These are phyloP conservation scores for Lachancea mirantina DNA, from an alignment of 805 yeast species.

Conservation along the genomic window DNA sequence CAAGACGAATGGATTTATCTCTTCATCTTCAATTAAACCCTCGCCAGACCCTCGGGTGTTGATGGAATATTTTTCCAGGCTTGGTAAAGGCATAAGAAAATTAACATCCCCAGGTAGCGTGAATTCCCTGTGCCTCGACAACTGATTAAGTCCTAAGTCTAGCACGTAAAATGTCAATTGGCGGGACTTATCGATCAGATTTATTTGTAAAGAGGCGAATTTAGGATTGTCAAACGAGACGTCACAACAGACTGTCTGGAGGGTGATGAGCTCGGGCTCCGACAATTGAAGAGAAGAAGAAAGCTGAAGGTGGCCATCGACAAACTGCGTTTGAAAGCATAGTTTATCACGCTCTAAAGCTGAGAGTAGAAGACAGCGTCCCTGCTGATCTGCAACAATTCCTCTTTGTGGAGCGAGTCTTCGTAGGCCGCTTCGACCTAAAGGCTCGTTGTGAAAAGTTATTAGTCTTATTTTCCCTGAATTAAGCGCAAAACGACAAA, in stretches of 20 bases:
- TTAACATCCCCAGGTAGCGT: constrained; percentile 28
- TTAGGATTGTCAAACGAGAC: constrained; percentile 76
- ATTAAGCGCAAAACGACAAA: constrained; percentile 38
- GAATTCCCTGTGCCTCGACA: constrained; percentile 46
- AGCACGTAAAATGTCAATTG: constrained; percentile 65
- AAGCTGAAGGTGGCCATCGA: constrained; percentile 41
- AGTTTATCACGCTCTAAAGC: constrained; percentile 70
- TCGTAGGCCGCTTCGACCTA: constrained; percentile 66
- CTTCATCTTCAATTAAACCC: constrained; percentile 50
- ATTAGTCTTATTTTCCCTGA: constrained; percentile 36
- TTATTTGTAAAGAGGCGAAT: constrained; percentile 74
- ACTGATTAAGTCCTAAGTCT: constrained; percentile 79
- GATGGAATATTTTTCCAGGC: constrained; percentile 20
- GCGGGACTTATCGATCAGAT: constrained; percentile 35
- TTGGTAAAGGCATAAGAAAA: constrained; percentile 62
- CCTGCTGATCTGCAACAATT: constrained; percentile 60
- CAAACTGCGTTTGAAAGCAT: constrained; percentile 56
- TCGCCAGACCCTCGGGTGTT: constrained; percentile 7
- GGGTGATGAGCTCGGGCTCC: constrained; percentile 43
- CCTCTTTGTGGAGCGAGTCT: constrained; percentile 71
- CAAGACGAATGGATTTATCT: constrained; percentile 36
- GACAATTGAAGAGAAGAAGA: constrained; percentile 72
- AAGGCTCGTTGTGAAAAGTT: constrained; percentile 54
- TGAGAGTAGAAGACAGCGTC: constrained; percentile 60
- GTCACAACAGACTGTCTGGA: constrained; percentile 54